Evolutionary conservation across 202 grass and related monocot species (phyloP).

Genomic region (Bolboschoenoplectus hybrid): DNA sequence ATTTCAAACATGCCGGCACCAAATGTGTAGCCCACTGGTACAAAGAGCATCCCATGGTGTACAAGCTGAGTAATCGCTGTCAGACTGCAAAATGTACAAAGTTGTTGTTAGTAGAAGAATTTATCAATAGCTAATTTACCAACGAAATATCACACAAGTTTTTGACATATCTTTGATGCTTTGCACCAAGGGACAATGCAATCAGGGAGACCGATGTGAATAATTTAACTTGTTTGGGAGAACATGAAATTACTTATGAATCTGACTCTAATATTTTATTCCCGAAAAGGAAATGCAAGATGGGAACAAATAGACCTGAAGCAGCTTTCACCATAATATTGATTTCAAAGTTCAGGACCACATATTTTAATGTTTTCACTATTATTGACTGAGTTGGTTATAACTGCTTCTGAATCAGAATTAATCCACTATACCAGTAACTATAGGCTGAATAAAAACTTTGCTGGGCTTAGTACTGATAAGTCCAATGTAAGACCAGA

Average conservation of each 20-base stretch:
- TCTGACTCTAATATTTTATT: neutral
- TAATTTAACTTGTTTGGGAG: constrained; percentile 13
- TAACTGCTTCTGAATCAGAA: neutral
- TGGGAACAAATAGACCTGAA: constrained; percentile 8
- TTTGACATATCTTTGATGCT: neutral
- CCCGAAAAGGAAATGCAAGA: neutral
- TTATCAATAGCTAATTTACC: neutral
- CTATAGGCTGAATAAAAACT: neutral
- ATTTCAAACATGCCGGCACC: constrained; percentile 70
- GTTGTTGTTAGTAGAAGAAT: neutral
- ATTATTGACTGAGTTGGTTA: neutral
- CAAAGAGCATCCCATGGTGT: constrained; percentile 85
- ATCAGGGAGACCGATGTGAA: neutral
- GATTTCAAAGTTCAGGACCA: constrained; percentile 14
- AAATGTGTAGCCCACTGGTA: constrained; percentile 72
- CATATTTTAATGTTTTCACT: neutral
- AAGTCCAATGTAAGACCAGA: constrained; percentile 11
- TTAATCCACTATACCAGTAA: neutral
- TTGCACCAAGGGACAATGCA: neutral
- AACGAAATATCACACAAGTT: neutral
- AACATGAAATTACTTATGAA: constrained; percentile 7
- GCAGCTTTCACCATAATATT: neutral
- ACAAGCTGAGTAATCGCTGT: constrained; percentile 61
- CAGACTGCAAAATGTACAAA: constrained; percentile 41
- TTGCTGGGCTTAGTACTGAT: neutral